Conservation (phyloP, 2,329 filamentous ascomycete genomes). For the Purpureocillium lavendulum region DNA sequence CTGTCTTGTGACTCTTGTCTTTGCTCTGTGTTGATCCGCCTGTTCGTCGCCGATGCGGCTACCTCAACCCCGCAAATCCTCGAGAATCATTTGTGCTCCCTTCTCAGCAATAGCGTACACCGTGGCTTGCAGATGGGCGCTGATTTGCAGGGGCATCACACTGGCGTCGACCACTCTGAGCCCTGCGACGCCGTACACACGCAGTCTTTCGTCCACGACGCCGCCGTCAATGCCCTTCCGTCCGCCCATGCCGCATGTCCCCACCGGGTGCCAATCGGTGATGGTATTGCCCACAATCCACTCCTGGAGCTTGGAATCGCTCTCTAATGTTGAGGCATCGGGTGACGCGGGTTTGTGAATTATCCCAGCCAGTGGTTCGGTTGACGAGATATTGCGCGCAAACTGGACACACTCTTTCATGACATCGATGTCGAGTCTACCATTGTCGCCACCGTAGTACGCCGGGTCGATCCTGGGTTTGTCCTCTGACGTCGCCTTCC, state of each 20-base stretch:
- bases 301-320: conserved; percentile 10
- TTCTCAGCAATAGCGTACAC: conserved; percentile 24
- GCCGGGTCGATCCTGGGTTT: conserved; percentile 30
- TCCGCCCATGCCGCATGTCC: conserved; percentile 25
- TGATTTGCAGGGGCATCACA: conserved; percentile 18
- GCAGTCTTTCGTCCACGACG: conserved; percentile 16
- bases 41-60: too few relatives aligned
- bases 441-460: conserved; percentile 30
- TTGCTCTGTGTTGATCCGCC: too few relatives aligned
- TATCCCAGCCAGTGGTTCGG: conserved; percentile 26
- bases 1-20: too few relatives aligned
- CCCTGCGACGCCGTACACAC: conserved; percentile 14
- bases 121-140: conserved; percentile 17
- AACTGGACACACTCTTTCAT: conserved; percentile 33
- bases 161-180: conserved; percentile 15
- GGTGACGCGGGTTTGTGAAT: conserved; percentile 22
- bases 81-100: conserved; percentile 18
- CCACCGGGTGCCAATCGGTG: conserved; percentile 30
- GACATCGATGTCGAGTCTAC: conserved; percentile 31
- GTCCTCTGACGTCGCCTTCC: conserved; percentile 11
- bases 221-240: conserved; percentile 18
- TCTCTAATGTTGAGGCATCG: conserved; percentile 7
- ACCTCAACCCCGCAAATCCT: conserved; percentile 11
- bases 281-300: conserved; percentile 21
- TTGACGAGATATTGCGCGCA: conserved; percentile 26